phyloP scores from a whole-genome alignment of 2,329 filamentous ascomycete genomes.

The Aureobasidium sp. region DNA sequence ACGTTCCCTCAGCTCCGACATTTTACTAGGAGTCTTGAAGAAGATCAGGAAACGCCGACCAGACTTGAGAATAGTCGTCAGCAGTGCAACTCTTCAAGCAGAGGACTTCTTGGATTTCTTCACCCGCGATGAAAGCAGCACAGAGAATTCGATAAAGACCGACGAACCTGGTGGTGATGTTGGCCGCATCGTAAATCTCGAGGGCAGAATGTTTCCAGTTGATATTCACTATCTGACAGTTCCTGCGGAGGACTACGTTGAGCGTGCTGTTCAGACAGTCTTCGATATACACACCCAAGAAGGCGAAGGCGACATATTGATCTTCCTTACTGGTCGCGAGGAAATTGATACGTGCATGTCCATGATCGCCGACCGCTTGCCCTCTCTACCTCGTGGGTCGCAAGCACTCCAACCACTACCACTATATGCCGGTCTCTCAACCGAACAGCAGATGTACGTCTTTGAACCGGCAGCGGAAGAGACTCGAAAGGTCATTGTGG shows the following conservation, averaged over 20 bases:
- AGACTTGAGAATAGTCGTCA: slow-evolving; percentile 81
- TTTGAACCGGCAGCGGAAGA: slow-evolving; percentile 78
- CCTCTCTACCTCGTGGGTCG: slow-evolving; percentile 51
- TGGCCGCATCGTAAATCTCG: slow-evolving; percentile 69
- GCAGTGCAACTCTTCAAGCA: slow-evolving; percentile 87
- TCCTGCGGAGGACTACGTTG: slow-evolving; percentile 78
- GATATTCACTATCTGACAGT: slow-evolving; percentile 73
- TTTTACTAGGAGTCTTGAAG: slow-evolving; percentile 81
- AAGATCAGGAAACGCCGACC: slow-evolving; percentile 75
- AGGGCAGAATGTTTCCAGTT: slow-evolving; percentile 82
- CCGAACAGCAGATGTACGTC: slow-evolving; percentile 89
- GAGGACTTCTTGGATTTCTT: slow-evolving; percentile 82
- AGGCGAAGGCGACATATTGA: slow-evolving; percentile 72
- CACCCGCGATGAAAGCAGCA: slow-evolving; percentile 32
- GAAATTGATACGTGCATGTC: slow-evolving; percentile 84
- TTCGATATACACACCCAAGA: slow-evolving; percentile 82
- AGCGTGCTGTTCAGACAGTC: slow-evolving; percentile 71
- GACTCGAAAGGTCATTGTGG: slow-evolving; percentile 82
- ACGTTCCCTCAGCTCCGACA: slow-evolving; percentile 82
- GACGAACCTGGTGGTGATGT: slow-evolving; percentile 24
- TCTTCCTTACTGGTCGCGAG: slow-evolving; percentile 87
- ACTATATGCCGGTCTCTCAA: slow-evolving; percentile 79
- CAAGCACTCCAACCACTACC: slow-evolving; percentile 63
- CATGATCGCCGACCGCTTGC: slow-evolving; percentile 63
- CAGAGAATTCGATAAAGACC: not conserved